These are phyloP conservation scores for Amyloporia xantha DNA, from an alignment of 768 basidiomycete species.

Conservation along the genomic window DNA sequence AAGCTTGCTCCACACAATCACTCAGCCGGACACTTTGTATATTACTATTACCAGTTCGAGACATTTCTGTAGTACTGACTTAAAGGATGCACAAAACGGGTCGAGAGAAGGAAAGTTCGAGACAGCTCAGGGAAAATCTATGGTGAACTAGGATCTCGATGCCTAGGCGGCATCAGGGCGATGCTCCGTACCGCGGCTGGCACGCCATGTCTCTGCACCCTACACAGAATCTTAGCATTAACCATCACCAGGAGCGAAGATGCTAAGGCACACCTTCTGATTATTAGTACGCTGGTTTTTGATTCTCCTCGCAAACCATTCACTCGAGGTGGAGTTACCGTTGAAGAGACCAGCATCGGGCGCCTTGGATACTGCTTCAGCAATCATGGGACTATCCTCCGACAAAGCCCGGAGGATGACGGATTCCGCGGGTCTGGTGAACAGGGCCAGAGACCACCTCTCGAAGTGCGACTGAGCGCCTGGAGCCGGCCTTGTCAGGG, in stretches of 20 bases:
- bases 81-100: too few relatives aligned
- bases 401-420: conserved; percentile 44
- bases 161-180: conserved; percentile 7
- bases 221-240: too few relatives aligned
- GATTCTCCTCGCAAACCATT: conserved; percentile 37
- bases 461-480: conserved; percentile 44
- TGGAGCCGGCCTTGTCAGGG: conserved; percentile 40
- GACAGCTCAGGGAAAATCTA: too few relatives aligned
- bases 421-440: conserved; percentile 56
- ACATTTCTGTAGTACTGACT: too few relatives aligned
- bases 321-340: conserved; percentile 30
- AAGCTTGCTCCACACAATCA: too few relatives aligned
- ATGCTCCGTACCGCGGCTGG: conserved; percentile 19
- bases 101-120: too few relatives aligned
- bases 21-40: too few relatives aligned
- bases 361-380: conserved; percentile 30
- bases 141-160: too few relatives aligned
- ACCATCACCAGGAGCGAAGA: not conserved
- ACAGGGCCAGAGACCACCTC: conserved; percentile 65
- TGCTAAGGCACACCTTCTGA: conserved; percentile 28
- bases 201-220: conserved; percentile 20
- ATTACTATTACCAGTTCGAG: too few relatives aligned
- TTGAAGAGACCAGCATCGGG: conserved; percentile 31
- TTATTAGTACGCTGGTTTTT: conserved; percentile 37
- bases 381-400: conserved; percentile 45